Evolutionary conservation across 1,284 basidiomycete genomes (phyloP).

Genomic region (Mycosarcoma mackinlayi): DNA sequence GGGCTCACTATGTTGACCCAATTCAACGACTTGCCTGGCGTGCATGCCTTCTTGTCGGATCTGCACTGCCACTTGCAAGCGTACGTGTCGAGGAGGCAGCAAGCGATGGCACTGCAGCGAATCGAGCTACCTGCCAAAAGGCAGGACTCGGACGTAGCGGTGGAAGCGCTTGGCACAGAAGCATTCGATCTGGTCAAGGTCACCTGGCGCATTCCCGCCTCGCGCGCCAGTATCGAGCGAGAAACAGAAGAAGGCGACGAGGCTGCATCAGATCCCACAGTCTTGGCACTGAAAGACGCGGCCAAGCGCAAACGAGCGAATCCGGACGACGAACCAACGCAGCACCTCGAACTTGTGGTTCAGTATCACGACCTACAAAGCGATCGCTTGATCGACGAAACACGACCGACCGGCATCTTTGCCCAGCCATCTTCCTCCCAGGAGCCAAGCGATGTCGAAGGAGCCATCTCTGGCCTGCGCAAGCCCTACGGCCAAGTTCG

Average conservation of each 20-base stretch:
- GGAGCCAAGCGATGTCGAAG: conserved; percentile 5
- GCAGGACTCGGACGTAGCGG: background rate
- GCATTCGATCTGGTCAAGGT: conserved; percentile 47
- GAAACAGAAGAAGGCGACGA: conserved; percentile 2
- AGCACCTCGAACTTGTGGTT: conserved; percentile 37
- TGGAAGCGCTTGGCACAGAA: conserved; percentile 43
- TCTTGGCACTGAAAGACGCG: conserved; percentile 11
- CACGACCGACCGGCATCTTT: conserved; percentile 19
- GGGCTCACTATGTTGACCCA: conserved; percentile 42
- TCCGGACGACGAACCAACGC: conserved; percentile 22
- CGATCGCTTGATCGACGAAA: conserved; percentile 43
- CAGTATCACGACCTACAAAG: conserved; percentile 42
- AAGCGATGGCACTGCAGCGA: conserved; percentile 38
- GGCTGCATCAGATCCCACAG: conserved; percentile 17
- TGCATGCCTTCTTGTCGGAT: conserved; percentile 47
- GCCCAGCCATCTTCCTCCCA: background rate
- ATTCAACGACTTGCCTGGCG: conserved; percentile 37
- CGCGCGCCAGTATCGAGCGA: background rate
- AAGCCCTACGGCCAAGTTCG: conserved; percentile 34
- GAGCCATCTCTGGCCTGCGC: conserved; percentile 15
- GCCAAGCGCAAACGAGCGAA: conserved; percentile 25
- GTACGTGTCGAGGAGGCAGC: conserved; percentile 49
- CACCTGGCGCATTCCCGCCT: conserved; percentile 41
- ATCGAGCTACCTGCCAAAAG: conserved; percentile 17
- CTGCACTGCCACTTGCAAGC: conserved; percentile 52